A percentile compares a stretch with the other conserved stretches of the same genome.
Conservation (phyloP, 768 basidiomycete species). For the Galerina marginata region DNA sequence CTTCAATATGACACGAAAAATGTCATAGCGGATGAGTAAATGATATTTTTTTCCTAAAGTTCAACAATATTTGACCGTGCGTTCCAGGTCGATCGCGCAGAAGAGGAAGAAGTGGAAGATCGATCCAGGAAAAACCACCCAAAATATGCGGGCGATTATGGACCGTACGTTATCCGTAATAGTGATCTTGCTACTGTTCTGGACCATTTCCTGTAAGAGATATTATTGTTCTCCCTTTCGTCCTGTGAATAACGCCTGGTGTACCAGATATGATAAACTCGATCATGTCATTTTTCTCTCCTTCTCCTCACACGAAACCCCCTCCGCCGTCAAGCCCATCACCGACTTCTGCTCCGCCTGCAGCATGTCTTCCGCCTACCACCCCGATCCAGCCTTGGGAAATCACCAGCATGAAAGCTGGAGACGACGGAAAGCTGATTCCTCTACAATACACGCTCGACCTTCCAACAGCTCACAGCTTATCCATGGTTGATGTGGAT, state of each 20-base stretch:
- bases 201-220: too few relatives aligned
- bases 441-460: conserved; percentile 28
- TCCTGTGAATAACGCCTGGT: too few relatives aligned
- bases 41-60: background rate
- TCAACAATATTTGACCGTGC: too few relatives aligned
- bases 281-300: too few relatives aligned
- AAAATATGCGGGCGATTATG: background rate
- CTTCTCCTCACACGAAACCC: too few relatives aligned
- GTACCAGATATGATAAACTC: too few relatives aligned
- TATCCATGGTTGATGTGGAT: conserved; percentile 26
- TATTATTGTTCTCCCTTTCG: too few relatives aligned
- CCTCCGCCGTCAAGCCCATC: too few relatives aligned
- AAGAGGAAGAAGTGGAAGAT: conserved; percentile 17
- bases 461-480: conserved; percentile 17
- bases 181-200: background rate
- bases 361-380: background rate
- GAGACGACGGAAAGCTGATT: conserved; percentile 16
- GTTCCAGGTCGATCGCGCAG: too few relatives aligned
- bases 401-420: conserved; percentile 20
- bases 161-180: background rate
- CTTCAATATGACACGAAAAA: background rate
- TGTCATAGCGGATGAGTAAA: conserved; percentile 8
- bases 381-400: conserved; percentile 14
- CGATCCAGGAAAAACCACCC: background rate
- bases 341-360: too few relatives aligned